Base-by-base conservation (phyloP, 208 protist genomes). In the Acanthamoeba healyi region DNA sequence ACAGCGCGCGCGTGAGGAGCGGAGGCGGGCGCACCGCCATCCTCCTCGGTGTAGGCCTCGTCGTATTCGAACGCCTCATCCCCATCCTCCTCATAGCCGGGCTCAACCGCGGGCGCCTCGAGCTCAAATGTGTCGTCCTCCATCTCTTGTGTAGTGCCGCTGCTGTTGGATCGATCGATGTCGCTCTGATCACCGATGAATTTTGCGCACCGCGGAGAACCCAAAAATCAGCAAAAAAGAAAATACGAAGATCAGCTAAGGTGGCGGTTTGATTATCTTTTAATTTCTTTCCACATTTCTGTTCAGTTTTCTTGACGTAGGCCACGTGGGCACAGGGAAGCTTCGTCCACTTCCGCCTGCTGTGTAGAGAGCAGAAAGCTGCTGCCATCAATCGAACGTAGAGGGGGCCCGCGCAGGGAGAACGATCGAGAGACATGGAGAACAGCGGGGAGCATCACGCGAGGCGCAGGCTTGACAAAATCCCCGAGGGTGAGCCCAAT, bases 121-220 rank as follows among this genome's bases (percentile, higher is more conserved):
- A 90, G 82, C 38, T 90, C 82, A 90, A 90, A 90, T 72, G 82
- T 90, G 51, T 90, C 82, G 58, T 90, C 82, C 51, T 90, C 82
- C 82, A 90, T 90, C 17, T 42, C 26, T 42, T 87, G 6, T 40
- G 29, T 54, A 29, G n/a, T n/a, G n/a, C n/a, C n/a, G n/a, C n/a
- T n/a, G n/a, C n/a, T n/a, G n/a, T n/a, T n/a, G n/a, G n/a, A n/a
- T n/a, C n/a, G n/a, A n/a, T n/a, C n/a, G n/a, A n/a, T n/a, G n/a
- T n/a, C n/a, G n/a, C n/a, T 22, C 56, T 26, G 56, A 63, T 26
- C 56, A 0, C 2, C 17, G 26, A 63, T 29, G 26, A 63, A 63
- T 15, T 32, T 32, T n/a, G 34, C 36, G n/a, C 2, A 67, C 15
- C 22, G 61, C 29, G 58, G 58, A 1, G 61, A 44, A 26, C n/a